A percentile compares a stretch with the other conserved stretches of the same genome.
phyloP scores from a whole-genome alignment of 1,284 basidiomycete species.

The Schizophyllum amplum region DNA sequence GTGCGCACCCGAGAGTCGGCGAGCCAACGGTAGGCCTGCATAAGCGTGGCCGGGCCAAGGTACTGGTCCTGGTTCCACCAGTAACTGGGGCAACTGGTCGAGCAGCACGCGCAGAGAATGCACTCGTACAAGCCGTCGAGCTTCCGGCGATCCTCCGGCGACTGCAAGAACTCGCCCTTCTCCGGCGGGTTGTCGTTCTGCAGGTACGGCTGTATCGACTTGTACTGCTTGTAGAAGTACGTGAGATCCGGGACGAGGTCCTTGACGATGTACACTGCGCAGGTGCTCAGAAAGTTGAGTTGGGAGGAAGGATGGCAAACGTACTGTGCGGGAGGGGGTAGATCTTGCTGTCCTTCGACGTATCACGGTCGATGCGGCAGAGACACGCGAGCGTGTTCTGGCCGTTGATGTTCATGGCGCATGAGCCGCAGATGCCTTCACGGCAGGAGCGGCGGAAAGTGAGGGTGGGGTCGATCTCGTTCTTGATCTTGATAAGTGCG shows the following conservation, averaged over 20 bases:
- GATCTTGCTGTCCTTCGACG: constrained; percentile 76
- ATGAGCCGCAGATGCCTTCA: constrained; percentile 97
- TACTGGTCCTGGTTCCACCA: constrained; percentile 99
- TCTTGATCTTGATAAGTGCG: constrained; percentile 98
- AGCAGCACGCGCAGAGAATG: constrained; percentile 92
- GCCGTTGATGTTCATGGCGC: constrained; percentile 99
- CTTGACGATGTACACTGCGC: constrained; percentile 95
- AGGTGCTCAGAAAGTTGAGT: neutral
- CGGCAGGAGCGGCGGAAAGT: constrained; percentile 96
- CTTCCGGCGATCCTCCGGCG: constrained; percentile 87
- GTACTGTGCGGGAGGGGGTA: constrained; percentile 97
- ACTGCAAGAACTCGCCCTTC: constrained; percentile 82
- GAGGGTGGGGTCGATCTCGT: constrained; percentile 92
- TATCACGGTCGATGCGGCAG: constrained; percentile 85
- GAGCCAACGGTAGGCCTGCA: constrained; percentile 97
- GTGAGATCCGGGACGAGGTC: constrained; percentile 91
- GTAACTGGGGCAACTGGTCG: constrained; percentile 92
- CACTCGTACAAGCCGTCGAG: constrained; percentile 98
- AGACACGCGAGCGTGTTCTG: constrained; percentile 97
- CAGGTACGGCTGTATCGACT: constrained; percentile 94
- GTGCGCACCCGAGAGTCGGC: constrained; percentile 78
- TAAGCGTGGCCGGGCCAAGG: constrained; percentile 92
- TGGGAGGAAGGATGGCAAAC: constrained; percentile 33
- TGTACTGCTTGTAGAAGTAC: constrained; percentile 99
- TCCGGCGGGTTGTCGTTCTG: constrained; percentile 88